Evolutionary conservation across 768 basidiomycete species (phyloP).

Genomic region (Hericium alpestre): DNA sequence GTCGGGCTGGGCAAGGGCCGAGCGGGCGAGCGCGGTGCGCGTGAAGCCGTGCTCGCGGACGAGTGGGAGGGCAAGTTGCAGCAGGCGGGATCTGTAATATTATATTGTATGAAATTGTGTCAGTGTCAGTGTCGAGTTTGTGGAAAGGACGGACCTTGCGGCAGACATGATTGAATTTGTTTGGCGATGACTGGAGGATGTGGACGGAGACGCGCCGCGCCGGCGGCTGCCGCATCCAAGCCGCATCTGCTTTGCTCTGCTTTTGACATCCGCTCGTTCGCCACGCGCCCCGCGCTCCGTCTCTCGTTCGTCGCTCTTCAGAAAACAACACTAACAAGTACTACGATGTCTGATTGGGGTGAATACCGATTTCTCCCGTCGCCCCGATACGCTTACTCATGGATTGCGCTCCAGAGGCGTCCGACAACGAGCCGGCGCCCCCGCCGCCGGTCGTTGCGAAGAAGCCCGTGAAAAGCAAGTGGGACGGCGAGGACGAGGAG

Average conservation of each 20-base stretch:
- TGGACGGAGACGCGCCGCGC: neutral
- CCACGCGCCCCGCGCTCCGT: neutral
- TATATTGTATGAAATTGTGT: neutral
- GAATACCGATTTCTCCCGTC: neutral
- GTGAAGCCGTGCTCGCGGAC: constrained; percentile 65
- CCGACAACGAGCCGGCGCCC: constrained; percentile 3
- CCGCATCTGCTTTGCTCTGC: neutral
- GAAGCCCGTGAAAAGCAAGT: constrained; percentile 39
- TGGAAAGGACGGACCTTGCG: neutral
- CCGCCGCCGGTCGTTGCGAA: constrained; percentile 8
- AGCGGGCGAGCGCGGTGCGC: constrained; percentile 53
- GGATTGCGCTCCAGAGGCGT: constrained; percentile 9
- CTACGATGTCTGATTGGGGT: constrained; percentile 15
- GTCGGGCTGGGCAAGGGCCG: constrained; percentile 45
- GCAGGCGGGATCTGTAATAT: constrained; percentile 23
- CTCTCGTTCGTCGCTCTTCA: neutral
- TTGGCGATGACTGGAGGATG: neutral
- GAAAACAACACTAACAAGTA: neutral
- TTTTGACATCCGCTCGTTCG: neutral
- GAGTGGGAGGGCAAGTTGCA: constrained; percentile 55
- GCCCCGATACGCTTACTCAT: neutral
- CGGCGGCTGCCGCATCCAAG: neutral
- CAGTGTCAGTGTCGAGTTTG: neutral
- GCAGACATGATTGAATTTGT: neutral
- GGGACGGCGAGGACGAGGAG: constrained; percentile 90